These are phyloP conservation scores for Alternaria novae-zelandiae DNA, from an alignment of 2,329 filamentous ascomycete genomes.

Conservation along the genomic window DNA sequence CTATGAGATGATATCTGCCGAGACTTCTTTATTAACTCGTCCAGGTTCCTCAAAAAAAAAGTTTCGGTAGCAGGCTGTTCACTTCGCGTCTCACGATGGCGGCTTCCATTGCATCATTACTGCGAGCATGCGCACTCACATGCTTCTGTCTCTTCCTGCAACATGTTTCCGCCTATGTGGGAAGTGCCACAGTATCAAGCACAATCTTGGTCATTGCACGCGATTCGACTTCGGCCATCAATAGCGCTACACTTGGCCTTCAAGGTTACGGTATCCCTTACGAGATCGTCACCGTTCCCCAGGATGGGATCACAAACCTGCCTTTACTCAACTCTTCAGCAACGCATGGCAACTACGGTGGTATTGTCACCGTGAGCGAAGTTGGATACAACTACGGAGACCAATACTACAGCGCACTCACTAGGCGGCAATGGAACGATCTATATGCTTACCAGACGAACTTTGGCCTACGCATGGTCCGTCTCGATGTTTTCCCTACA, in stretches of 20 bases:
- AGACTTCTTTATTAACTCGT: conserved; percentile 41
- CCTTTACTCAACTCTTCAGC: conserved; percentile 59
- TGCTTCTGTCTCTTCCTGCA: conserved; percentile 28
- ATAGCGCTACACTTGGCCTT: conserved; percentile 61
- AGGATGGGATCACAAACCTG: conserved; percentile 56
- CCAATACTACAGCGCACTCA: conserved; percentile 61
- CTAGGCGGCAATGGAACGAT: conserved; percentile 61
- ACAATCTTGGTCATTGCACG: conserved; percentile 65
- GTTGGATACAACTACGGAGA: conserved; percentile 62
- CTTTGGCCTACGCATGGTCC: conserved; percentile 67
- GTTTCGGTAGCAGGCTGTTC: conserved; percentile 24
- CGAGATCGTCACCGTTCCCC: conserved; percentile 61
- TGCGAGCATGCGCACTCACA: conserved; percentile 33
- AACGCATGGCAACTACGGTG: conserved; percentile 63
- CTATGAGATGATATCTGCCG: conserved; percentile 39
- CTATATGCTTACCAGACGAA: conserved; percentile 64
- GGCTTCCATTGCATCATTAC: conserved; percentile 27
- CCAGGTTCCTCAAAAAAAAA: conserved; percentile 29
- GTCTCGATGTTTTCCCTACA: conserved; percentile 64
- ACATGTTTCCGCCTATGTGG: conserved; percentile 27
- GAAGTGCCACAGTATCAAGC: conserved; percentile 40
- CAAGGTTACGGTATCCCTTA: conserved; percentile 68
- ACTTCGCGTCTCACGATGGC: conserved; percentile 31
- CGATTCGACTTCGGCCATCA: conserved; percentile 57
- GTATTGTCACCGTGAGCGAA: conserved; percentile 62